Conservation (phyloP, 225 moss, liverwort and hornwort species). For the Thuidium tamariscinum region DNA sequence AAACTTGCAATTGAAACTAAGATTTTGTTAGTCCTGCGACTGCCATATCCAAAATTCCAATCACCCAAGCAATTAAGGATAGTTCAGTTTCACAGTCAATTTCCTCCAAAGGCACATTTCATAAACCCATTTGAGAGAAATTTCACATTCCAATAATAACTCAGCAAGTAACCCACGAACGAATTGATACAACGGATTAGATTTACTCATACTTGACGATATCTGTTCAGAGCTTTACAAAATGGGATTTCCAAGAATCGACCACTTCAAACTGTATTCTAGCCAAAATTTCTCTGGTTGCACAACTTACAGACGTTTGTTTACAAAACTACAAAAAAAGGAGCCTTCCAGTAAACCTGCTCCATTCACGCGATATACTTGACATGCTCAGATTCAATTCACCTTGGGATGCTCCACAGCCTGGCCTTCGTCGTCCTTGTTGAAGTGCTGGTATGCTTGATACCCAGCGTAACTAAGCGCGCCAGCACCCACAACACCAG, state of each 20-base stretch:
- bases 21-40: neutral
- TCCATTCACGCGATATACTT: neutral
- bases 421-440: neutral
- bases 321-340: neutral
- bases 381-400: neutral
- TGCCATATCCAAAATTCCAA: neutral
- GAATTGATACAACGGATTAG: neutral
- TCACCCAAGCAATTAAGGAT: neutral
- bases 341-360: neutral
- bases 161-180: neutral
- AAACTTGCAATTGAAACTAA: too few relatives aligned
- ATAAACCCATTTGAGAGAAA: neutral
- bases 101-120: neutral
- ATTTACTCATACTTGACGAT: neutral
- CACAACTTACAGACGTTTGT: neutral
- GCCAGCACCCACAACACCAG: constrained; percentile 23
- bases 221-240: neutral
- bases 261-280: neutral
- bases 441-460: constrained; percentile 31
- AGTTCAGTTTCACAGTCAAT: neutral
- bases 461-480: constrained; percentile 19
- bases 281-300: neutral
- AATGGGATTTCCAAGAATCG: neutral
- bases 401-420: neutral
- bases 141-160: neutral